Evolutionary conservation across 2,329 filamentous ascomycete species (phyloP).

Genomic region (Ascochyta koolunga): DNA sequence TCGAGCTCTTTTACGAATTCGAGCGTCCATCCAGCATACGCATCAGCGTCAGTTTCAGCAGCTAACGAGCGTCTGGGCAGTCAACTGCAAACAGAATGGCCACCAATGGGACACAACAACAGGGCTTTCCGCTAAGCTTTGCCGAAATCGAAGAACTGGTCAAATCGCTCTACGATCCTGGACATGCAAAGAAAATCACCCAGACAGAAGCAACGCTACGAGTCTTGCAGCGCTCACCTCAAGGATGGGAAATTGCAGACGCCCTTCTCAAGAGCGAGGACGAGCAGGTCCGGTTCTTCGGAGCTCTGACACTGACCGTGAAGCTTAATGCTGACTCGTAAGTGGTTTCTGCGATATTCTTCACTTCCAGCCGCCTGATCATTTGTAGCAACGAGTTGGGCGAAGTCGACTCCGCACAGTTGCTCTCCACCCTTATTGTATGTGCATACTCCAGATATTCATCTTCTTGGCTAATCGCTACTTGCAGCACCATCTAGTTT

Average conservation of each 20-base stretch:
- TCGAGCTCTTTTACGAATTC: not conserved
- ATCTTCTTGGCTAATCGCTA: constrained; percentile 12
- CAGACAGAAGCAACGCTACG: constrained; percentile 77
- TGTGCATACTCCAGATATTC: not conserved
- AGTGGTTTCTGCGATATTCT: constrained; percentile 25
- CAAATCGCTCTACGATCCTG: constrained; percentile 58
- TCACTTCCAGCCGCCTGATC: constrained; percentile 10
- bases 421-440: constrained; percentile 47
- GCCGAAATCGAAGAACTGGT: constrained; percentile 54
- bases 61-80: not conserved
- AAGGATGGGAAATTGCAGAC: constrained; percentile 87
- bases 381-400: constrained; percentile 33
- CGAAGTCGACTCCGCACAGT: constrained; percentile 43
- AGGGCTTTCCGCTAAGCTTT: constrained; percentile 36
- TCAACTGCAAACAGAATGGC: constrained; percentile 7
- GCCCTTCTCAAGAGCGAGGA: constrained; percentile 71
- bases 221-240: constrained; percentile 74
- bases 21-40: not conserved
- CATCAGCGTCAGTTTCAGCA: not conserved
- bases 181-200: constrained; percentile 52
- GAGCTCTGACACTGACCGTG: constrained; percentile 87
- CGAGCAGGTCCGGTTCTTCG: constrained; percentile 86
- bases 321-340: constrained; percentile 93
- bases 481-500: constrained; percentile 38
- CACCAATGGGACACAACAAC: constrained; percentile 10